phyloP scores from a whole-genome alignment of 163 green algal species.

The Scenedesmus sp. region DNA sequence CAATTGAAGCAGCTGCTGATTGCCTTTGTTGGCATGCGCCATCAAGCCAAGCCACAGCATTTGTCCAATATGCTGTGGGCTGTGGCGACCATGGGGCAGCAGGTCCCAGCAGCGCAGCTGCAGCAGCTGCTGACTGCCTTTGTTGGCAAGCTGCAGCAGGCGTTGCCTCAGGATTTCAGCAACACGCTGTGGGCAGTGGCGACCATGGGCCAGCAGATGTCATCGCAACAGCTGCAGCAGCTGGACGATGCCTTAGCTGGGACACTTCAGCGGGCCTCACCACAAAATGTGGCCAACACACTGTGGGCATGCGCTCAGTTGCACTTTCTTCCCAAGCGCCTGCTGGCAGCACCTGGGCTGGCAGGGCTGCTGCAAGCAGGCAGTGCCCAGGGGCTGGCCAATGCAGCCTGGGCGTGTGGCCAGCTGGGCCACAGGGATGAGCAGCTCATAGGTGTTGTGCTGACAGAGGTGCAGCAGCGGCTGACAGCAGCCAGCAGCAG shows the following conservation, averaged over 20 bases:
- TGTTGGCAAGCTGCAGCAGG: background rate
- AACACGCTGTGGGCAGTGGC: slow-evolving; percentile 29
- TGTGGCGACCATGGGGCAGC: background rate
- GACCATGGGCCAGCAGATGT: background rate
- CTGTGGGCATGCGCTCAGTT: slow-evolving; percentile 29
- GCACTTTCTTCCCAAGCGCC: background rate
- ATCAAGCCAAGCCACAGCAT: background rate
- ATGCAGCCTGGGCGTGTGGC: background rate
- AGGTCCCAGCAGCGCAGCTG: background rate
- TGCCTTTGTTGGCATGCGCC: background rate
- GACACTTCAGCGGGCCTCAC: too few relatives aligned
- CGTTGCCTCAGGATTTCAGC: background rate
- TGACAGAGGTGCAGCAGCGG: background rate
- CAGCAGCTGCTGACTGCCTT: background rate
- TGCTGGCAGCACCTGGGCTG: slow-evolving; percentile 2
- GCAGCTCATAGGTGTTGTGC: background rate
- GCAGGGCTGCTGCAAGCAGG: background rate
- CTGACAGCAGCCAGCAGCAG: background rate
- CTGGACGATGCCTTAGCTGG: too few relatives aligned
- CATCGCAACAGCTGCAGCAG: too few relatives aligned
- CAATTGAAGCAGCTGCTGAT: background rate
- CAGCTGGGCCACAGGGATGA: slow-evolving; percentile 14
- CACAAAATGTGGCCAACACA: background rate
- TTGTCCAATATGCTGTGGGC: background rate
- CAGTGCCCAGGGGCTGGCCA: background rate